Evolutionary conservation across 176 grass and related monocot genomes (phyloP), one percentile per base, ranked within the genome.

Genomic region (Tillandsia leiboldiana): DNA sequence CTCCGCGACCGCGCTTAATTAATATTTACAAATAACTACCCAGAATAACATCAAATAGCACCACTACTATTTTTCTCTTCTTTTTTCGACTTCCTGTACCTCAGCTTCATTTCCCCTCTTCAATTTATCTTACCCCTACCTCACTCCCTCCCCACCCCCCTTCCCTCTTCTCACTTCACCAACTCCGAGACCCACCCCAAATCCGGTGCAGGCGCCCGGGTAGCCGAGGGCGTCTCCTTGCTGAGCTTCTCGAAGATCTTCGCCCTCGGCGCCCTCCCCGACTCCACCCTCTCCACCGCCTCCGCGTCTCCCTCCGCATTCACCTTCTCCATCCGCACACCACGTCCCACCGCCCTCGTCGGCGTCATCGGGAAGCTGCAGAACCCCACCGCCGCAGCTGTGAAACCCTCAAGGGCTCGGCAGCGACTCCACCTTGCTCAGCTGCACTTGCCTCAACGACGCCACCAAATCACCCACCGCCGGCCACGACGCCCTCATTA

Each of bases 381-480:
- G 42, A 73, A 63, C 26, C 71, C 29, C 29, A 33, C 29, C 71
- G 13, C 42, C 54, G 12, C 42, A 47, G 42, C 49, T 50, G 42
- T 51, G 20, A 56, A 64, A 6, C 42, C 11, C 18, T 57, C 71
- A 73, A 8, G 71, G 12, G 15, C 71, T 12, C 7, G 57, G 57
- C 47, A 15, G 57, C 29, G 57, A 26, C 17, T 64, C 49, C 57
- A 56, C 71, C 58, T 22, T 73, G 42, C 57, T 10, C 10, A 73
- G 71, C 58, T 73, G 71, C 57, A 73, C 8, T 47, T 26, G 56
- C 72, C 72, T 49, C 27, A 73, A 15, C 33, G 72, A 63, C 47
- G 33, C 15, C 33, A 73, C 8, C 27, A 73, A 47, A 1, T 73
- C 72, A 5, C 29, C 29, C 29, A 33, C 3, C 29, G 29, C 29